Percentiles rank a stretch among this genome's conserved stretches.
Evolutionary conservation across 2,329 filamentous ascomycete genomes (phyloP).

Genomic region (Fusarium sp.): DNA sequence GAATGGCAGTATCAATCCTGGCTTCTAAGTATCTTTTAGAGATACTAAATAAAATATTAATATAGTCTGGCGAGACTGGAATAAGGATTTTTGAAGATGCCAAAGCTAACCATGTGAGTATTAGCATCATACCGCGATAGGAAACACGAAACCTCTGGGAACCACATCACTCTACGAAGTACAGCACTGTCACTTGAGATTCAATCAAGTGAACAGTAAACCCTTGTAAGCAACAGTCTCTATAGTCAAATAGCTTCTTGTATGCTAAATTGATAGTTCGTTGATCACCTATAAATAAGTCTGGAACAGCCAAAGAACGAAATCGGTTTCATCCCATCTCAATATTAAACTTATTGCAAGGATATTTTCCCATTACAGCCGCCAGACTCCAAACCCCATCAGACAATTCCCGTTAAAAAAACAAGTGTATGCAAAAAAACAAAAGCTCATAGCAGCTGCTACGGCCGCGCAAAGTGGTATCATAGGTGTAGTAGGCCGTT

Average conservation of each 20-base stretch:
- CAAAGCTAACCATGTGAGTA: too few relatives aligned
- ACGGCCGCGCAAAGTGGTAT: conserved; percentile 49
- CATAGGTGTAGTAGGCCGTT: conserved; percentile 47
- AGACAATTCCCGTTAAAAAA: conserved; percentile 17
- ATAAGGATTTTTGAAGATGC: too few relatives aligned
- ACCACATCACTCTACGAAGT: too few relatives aligned
- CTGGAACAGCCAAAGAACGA: neutral
- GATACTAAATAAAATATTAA: too few relatives aligned
- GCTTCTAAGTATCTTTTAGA: too few relatives aligned
- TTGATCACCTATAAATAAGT: neutral
- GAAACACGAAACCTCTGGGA: too few relatives aligned
- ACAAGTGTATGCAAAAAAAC: conserved; percentile 26
- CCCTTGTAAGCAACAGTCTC: too few relatives aligned
- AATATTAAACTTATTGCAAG: conserved; percentile 5
- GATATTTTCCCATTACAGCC: conserved; percentile 1
- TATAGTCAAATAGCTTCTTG: neutral
- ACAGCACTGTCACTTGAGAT: too few relatives aligned
- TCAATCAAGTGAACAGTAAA: too few relatives aligned
- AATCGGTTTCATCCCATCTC: neutral
- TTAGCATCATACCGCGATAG: too few relatives aligned
- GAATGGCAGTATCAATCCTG: too few relatives aligned
- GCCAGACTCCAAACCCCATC: conserved; percentile 16
- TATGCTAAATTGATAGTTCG: neutral
- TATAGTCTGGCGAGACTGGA: too few relatives aligned
- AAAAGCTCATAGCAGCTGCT: conserved; percentile 35